Conservation (phyloP, 2,329 filamentous ascomycete genomes). For the Xylariaceae sp. region DNA sequence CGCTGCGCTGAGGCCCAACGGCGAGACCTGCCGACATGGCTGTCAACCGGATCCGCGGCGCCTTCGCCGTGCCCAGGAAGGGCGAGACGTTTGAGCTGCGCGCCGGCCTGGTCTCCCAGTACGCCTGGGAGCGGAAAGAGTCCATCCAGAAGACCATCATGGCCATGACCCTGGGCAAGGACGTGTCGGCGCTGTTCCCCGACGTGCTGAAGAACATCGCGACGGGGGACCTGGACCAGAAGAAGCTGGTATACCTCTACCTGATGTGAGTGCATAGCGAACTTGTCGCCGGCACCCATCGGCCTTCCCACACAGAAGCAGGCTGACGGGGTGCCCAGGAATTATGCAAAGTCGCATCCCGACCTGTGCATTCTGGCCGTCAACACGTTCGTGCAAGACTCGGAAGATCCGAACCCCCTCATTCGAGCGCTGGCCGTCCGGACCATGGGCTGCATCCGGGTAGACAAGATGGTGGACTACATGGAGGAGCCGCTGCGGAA, state of each 20-base stretch:
- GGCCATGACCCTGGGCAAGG: conserved; percentile 98
- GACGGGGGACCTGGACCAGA: conserved; percentile 89
- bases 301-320: not conserved
- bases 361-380: conserved; percentile 97
- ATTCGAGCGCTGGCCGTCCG: conserved; percentile 91
- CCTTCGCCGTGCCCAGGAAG: conserved; percentile 87
- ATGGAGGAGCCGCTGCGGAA: conserved; percentile 98
- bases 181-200: conserved; percentile 93
- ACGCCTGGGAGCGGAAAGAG: conserved; percentile 98
- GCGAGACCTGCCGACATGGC: conserved; percentile 65
- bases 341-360: conserved; percentile 98
- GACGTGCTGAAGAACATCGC: conserved; percentile 99
- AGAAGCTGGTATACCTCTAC: conserved; percentile 98
- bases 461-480: conserved; percentile 99
- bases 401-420: conserved; percentile 94
- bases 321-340: conserved; percentile 50
- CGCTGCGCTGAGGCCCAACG: too few species aligned
- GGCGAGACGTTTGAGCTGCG: conserved; percentile 97
- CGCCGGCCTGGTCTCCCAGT: conserved; percentile 92
- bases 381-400: conserved; percentile 98
- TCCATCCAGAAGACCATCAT: conserved; percentile 99
- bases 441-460: conserved; percentile 97
- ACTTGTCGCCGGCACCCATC: not conserved
- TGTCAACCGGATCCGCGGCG: conserved; percentile 91
- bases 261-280: conserved; percentile 61